Evolutionary conservation across 2,329 filamentous ascomycete genomes (phyloP).

Genomic region (Knufia petricola): DNA sequence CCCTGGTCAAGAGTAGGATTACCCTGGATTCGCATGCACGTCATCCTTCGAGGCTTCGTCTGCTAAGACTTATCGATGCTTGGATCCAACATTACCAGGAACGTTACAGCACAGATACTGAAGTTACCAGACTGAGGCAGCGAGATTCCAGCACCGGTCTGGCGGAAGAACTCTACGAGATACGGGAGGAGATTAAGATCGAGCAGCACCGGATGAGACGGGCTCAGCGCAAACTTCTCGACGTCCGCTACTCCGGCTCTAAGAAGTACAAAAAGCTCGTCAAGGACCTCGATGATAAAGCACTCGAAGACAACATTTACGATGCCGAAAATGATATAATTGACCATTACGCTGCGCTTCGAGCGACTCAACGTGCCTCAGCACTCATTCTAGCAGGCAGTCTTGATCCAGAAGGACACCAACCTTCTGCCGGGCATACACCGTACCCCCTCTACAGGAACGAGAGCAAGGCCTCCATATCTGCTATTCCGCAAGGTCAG

Average conservation of each 20-base stretch:
- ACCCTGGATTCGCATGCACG: conserved; percentile 1
- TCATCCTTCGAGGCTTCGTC: background rate
- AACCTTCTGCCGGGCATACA: background rate
- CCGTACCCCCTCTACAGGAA: background rate
- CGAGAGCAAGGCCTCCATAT: background rate
- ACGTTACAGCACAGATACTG: background rate
- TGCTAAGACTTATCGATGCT: conserved; percentile 4
- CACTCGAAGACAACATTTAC: background rate
- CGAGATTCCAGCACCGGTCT: background rate
- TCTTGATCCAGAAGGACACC: background rate
- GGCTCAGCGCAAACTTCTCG: conserved; percentile 1
- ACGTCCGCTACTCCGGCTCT: background rate
- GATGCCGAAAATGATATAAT: conserved; percentile 9
- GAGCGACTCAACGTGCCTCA: background rate
- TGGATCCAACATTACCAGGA: conserved; percentile 2
- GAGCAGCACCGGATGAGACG: conserved; percentile 3
- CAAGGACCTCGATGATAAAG: conserved; percentile 4
- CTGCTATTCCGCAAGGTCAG: background rate
- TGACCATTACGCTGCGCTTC: conserved; percentile 4
- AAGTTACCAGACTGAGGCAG: background rate
- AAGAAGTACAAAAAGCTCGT: background rate
- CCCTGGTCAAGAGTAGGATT: conserved; percentile 3
- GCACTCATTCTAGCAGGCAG: background rate
- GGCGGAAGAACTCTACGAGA: conserved; percentile 7
- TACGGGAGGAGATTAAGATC: conserved; percentile 4